phyloP scores from a whole-genome alignment of 306 rosid genomes.

The Citrullus colocynthis region DNA sequence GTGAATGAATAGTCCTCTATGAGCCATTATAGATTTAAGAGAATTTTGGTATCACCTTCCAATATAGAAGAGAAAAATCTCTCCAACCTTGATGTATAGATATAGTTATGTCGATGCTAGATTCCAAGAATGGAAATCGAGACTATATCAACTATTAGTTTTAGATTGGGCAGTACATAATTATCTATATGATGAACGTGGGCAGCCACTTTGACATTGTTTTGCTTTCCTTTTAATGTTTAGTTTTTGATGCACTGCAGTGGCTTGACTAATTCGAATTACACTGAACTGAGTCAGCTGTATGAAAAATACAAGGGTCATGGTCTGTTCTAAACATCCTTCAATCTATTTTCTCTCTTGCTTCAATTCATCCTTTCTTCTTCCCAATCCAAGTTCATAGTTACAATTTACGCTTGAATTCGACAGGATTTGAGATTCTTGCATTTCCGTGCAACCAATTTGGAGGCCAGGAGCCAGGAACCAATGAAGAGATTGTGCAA shows the following conservation, averaged over 20 bases:
- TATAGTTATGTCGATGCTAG: neutral
- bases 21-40: neutral
- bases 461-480: conserved; percentile 94
- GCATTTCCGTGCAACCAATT: conserved; percentile 98
- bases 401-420: neutral
- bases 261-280: conserved; percentile 95
- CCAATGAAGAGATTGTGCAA: conserved; percentile 66
- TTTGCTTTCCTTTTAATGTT: conserved; percentile 2
- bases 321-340: conserved; percentile 32
- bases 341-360: neutral
- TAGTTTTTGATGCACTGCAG: conserved; percentile 32
- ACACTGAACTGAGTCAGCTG: conserved; percentile 81
- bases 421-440: conserved; percentile 72
- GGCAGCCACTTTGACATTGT: neutral
- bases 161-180: neutral
- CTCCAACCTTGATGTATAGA: neutral
- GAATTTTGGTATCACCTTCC: neutral
- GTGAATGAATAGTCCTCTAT: neutral
- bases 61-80: neutral
- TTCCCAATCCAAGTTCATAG: neutral
- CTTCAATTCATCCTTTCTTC: neutral
- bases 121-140: neutral
- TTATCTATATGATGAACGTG: neutral
- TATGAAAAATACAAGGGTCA: conserved; percentile 73
- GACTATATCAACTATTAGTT: neutral